Conservation (phyloP, 495 filamentous ascomycete species). For the Podospora didyma region DNA sequence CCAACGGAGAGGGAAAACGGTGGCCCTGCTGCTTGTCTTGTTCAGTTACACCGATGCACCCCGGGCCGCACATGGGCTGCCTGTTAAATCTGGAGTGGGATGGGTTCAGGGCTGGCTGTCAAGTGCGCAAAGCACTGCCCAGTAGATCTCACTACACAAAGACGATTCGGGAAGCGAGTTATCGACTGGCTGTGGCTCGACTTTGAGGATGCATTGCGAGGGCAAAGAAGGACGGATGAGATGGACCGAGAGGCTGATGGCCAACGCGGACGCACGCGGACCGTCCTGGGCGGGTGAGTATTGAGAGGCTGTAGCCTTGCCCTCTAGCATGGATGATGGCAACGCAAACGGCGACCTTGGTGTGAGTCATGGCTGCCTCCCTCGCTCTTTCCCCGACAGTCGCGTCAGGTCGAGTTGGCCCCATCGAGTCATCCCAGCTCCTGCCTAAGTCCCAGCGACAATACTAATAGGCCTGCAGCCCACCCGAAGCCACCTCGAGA, state of each 20-base stretch:
- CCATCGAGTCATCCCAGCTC: conserved; percentile 3
- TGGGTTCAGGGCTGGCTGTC: background rate
- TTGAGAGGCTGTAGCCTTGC: conserved; percentile 1
- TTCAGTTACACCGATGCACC: background rate
- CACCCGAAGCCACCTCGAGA: background rate
- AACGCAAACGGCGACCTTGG: background rate
- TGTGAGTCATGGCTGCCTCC: conserved; percentile 11
- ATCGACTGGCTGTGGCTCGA: background rate
- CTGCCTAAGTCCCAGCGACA: background rate
- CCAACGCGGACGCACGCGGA: background rate
- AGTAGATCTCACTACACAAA: background rate
- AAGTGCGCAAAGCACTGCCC: background rate
- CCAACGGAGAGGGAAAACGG: no score
- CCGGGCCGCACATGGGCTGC: background rate
- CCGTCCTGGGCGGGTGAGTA: background rate
- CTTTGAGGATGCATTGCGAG: background rate
- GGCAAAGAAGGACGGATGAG: background rate
- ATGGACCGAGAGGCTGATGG: background rate
- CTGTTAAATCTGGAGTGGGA: background rate
- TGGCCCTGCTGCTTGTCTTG: no score
- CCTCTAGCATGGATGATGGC: background rate
- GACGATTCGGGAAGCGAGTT: background rate
- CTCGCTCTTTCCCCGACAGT: background rate
- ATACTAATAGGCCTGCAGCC: background rate
- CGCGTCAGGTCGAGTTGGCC: conserved; percentile 2